phyloP scores from a whole-genome alignment of 495 filamentous ascomycete species.

The Penicillium canariense region DNA sequence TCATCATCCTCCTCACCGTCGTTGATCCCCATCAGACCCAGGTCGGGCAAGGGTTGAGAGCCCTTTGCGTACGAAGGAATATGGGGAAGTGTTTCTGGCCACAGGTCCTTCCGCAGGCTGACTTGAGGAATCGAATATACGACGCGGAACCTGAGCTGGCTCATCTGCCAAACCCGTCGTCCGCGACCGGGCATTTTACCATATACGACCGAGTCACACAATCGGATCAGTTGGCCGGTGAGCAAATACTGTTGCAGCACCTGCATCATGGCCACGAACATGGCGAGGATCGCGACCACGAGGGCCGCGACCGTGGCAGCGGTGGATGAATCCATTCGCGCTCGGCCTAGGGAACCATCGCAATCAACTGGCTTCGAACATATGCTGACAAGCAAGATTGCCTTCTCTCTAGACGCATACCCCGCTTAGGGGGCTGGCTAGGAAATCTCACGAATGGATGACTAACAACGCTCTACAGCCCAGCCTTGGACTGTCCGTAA shows the following conservation, averaged over 20 bases:
- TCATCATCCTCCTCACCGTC: neutral
- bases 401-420: neutral
- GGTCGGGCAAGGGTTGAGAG: neutral
- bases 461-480: neutral
- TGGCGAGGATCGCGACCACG: slow-evolving; percentile 8
- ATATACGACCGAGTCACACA: slow-evolving; percentile 9
- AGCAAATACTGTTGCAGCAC: slow-evolving; percentile 5
- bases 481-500: no score
- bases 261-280: slow-evolving; percentile 6
- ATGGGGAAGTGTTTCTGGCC: slow-evolving; percentile 2
- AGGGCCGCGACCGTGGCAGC: slow-evolving; percentile 5
- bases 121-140: slow-evolving; percentile 3
- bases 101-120: slow-evolving; percentile 1
- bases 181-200: slow-evolving; percentile 8
- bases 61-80: slow-evolving; percentile 6
- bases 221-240: slow-evolving; percentile 4
- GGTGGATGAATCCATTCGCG: slow-evolving; percentile 2
- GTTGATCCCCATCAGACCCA: neutral
- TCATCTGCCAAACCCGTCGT: slow-evolving; percentile 3
- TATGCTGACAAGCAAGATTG: neutral
- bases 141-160: slow-evolving; percentile 6
- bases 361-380: neutral
- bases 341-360: neutral
- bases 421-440: neutral
- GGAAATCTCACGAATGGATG: neutral